Evolutionary conservation across 1,284 basidiomycete species (phyloP), one percentile per base, ranked within the genome.

Genomic region (Tilletia horrida): DNA sequence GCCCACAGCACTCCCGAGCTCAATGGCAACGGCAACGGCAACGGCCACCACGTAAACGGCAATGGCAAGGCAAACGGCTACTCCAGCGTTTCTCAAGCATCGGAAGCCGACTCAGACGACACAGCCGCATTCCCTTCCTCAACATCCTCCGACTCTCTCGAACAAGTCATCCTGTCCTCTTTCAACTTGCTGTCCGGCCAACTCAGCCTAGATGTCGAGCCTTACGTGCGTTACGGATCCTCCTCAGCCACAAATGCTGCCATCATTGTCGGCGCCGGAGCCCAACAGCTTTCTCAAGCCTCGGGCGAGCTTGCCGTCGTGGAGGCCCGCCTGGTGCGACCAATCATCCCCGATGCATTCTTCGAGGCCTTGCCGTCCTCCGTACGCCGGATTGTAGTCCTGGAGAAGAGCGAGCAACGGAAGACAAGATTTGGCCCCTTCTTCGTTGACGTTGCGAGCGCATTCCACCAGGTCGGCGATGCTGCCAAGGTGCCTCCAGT

Each of bases 391-490:
- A 86, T 97, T 66, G 85, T 96, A 62, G 90, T 97, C 2, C 86
- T 97, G 23, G 95, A 93, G 83, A 91, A 90, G 83, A 85, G 90
- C 27, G 85, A 86, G 73, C 85, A 84, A 69, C 91, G 90, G 85
- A 86, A 88, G 21, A 90, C 89, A 63, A 93, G 93, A 83, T 95
- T 91, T 88, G 90, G 92, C 1, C 89, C 92, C 0, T 84, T 95
- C 18, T 94, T 91, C 81, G 86, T 96, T 61, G 93, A 95, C 50
- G 84, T 93, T 27, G 86, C 91, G 68, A 87, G 85, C 66, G 88
- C 89, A 7, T 83, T 93, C 59, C 91, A 93, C 78, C 84, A 87
- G 29, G 86, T 87, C 42, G 76, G 84, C 1, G 84, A 86, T 23
- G 79, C 80, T 16, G 64, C 71, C 21, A 74, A 74, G 9, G 75